phyloP scores from a whole-genome alignment of 164 flowering plant species.

The Sedum album region DNA sequence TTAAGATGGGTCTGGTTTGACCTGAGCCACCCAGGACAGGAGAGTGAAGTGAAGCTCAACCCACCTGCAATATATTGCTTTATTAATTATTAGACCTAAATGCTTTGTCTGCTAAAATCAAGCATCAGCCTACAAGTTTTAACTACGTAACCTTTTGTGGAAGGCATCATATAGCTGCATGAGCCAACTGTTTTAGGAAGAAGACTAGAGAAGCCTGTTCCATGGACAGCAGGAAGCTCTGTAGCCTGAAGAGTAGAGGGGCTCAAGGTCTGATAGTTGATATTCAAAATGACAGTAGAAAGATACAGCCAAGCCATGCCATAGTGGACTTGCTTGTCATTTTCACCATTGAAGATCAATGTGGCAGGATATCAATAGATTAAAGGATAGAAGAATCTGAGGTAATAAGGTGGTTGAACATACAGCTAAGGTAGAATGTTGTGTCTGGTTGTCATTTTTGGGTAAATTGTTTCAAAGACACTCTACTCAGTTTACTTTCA shows the following conservation, averaged over 20 bases:
- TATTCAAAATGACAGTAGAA: background rate
- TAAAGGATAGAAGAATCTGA: background rate
- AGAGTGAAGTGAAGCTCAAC: no score
- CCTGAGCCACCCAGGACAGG: background rate
- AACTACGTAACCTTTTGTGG: background rate
- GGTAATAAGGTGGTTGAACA: background rate
- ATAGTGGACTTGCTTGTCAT: background rate
- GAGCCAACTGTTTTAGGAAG: background rate
- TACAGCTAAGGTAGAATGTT: constrained; percentile 3
- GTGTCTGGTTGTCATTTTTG: constrained; percentile 2
- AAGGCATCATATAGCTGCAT: background rate
- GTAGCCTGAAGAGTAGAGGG: background rate
- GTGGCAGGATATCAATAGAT: constrained; percentile 1
- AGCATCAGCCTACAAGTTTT: background rate
- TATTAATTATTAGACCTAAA: background rate
- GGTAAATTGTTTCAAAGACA: background rate
- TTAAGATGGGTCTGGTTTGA: background rate
- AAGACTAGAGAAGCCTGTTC: no score
- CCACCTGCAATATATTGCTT: no score
- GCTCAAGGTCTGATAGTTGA: background rate
- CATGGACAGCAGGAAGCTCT: background rate
- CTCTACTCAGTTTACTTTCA: background rate
- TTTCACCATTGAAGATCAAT: constrained; percentile 2
- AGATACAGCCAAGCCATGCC: background rate
- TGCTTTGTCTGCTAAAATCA: background rate